phyloP scores from a whole-genome alignment of 1,284 basidiomycete species.

The Fomes fomentarius region DNA sequence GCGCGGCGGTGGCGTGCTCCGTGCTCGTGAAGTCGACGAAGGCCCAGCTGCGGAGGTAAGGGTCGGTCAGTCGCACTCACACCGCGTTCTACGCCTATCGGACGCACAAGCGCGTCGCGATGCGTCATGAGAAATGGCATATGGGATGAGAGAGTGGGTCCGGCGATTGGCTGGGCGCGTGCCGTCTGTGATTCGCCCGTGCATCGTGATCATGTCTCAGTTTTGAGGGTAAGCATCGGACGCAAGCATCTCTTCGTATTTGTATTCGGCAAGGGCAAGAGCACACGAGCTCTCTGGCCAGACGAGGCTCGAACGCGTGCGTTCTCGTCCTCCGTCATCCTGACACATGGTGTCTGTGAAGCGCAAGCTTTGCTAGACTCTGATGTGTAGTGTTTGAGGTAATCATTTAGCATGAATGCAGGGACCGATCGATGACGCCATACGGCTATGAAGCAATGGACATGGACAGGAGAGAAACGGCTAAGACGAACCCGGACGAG shows the following conservation, averaged over 20 bases:
- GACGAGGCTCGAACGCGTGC: neutral
- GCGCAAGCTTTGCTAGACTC: neutral
- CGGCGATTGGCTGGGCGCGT: no score
- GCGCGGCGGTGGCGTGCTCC: constrained; percentile 80
- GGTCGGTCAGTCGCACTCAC: neutral
- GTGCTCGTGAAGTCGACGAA: constrained; percentile 90
- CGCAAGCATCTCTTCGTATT: neutral
- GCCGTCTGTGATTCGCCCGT: no score
- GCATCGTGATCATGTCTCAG: no score
- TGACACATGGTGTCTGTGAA: neutral
- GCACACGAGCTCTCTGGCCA: neutral
- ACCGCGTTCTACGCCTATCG: neutral
- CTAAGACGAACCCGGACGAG: neutral
- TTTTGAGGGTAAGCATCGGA: neutral
- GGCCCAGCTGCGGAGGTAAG: constrained; percentile 68
- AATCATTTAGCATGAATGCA: neutral
- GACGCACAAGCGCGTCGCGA: no score
- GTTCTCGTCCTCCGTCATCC: neutral
- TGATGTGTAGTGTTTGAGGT: neutral
- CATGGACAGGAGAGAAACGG: neutral
- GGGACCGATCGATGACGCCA: neutral
- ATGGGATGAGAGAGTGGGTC: no score
- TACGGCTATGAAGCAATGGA: neutral
- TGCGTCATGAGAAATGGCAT: no score
- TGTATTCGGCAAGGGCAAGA: neutral